These are phyloP conservation scores for Annulohypoxylon moriforme DNA, from an alignment of 495 filamentous ascomycete genomes.

Conservation along the genomic window DNA sequence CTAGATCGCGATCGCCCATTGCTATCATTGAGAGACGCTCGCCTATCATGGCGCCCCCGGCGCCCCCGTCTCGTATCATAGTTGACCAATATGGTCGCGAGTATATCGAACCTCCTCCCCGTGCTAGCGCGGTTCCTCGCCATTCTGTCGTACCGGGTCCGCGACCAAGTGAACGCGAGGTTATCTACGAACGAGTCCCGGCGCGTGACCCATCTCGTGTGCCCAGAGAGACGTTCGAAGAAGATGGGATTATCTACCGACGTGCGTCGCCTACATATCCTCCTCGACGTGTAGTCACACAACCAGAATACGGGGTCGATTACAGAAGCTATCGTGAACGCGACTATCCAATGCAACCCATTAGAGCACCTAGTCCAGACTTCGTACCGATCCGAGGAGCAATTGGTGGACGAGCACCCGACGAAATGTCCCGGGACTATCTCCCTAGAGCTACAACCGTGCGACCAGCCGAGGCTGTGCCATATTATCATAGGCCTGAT, in stretches of 20 bases:
- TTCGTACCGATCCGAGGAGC: conserved; percentile 54
- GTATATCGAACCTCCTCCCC: conserved; percentile 70
- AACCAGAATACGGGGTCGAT: conserved; percentile 63
- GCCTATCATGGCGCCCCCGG: conserved; percentile 66
- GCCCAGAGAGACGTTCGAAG: conserved; percentile 59
- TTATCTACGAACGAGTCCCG: conserved; percentile 60
- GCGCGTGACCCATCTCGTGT: conserved; percentile 65
- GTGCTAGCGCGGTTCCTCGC: conserved; percentile 56
- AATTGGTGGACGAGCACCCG: conserved; percentile 48
- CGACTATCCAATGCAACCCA: conserved; percentile 59
- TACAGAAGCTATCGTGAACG: conserved; percentile 63
- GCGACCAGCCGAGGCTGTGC: conserved; percentile 61
- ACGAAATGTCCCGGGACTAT: conserved; percentile 63
- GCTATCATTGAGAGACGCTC: conserved; percentile 58
- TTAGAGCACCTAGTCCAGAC: conserved; percentile 56
- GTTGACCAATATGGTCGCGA: conserved; percentile 77
- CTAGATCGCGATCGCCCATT: conserved; percentile 69
- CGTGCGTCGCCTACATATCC: conserved; percentile 53
- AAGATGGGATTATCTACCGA: conserved; percentile 60
- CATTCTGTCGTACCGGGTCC: conserved; percentile 57
- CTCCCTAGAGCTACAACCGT: conserved; percentile 68
- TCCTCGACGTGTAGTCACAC: conserved; percentile 63
- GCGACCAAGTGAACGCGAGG: conserved; percentile 55
- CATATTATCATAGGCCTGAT: conserved; percentile 66
- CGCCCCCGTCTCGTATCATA: conserved; percentile 68